Conservation (phyloP, 192 early-diverging fungal species). For the Funneliformis mosseae region DNA sequence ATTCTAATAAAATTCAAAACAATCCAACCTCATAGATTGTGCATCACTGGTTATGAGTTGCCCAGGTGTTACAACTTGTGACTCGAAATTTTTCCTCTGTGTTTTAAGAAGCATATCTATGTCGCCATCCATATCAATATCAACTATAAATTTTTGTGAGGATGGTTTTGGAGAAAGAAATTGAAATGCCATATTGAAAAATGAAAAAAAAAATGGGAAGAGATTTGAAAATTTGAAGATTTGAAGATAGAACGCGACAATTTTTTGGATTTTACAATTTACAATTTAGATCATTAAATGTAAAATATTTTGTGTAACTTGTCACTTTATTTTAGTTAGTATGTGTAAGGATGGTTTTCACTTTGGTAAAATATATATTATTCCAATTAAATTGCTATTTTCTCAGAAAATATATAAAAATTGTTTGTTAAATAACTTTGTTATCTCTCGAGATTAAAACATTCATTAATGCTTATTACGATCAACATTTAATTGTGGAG, state of each 20-base stretch:
- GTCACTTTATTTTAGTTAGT: no score
- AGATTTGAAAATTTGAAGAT: not conserved
- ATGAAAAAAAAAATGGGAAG: not conserved
- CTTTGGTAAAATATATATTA: no score
- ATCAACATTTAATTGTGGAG: no score
- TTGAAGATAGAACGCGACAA: not conserved
- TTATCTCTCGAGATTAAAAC: no score
- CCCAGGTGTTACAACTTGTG: constrained; percentile 71
- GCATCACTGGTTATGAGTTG: constrained; percentile 71
- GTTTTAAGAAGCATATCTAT: constrained; percentile 21
- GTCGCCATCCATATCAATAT: not conserved
- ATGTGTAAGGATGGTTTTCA: no score
- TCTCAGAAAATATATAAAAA: no score
- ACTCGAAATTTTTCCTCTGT: constrained; percentile 4
- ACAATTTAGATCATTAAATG: no score
- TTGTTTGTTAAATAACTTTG: no score
- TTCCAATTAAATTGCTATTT: no score
- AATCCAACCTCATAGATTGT: constrained; percentile 72
- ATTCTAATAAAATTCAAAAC: constrained; percentile 33
- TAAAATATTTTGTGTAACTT: no score
- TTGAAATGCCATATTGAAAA: constrained; percentile 20
- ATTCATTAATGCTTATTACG: no score
- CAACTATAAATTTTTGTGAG: not conserved
- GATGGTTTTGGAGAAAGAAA: constrained; percentile 19
- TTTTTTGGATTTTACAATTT: no score